A percentile compares a stretch with the other conserved stretches of the same genome.
Evolutionary conservation across 805 yeast species (phyloP).

Genomic region (Starmerella apis): DNA sequence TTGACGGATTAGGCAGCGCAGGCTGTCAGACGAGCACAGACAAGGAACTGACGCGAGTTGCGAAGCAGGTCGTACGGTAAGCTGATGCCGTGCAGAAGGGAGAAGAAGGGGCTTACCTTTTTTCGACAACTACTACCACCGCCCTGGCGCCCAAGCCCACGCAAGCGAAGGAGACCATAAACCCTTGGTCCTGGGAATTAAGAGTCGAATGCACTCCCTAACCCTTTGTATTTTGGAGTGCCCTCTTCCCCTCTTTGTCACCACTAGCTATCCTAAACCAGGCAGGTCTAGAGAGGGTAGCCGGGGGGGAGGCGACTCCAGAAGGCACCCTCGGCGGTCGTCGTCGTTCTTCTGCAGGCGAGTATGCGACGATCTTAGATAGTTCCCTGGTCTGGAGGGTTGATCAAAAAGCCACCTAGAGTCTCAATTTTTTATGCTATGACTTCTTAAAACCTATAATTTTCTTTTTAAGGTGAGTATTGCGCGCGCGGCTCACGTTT

Average conservation of each 20-base stretch:
- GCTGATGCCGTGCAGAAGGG: slow-evolving; percentile 6
- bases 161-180: slow-evolving; percentile 7
- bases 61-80: not conserved
- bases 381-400: not conserved
- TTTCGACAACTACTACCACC: slow-evolving; percentile 6
- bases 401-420: not conserved
- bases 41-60: not conserved
- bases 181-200: slow-evolving; percentile 8
- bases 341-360: not conserved
- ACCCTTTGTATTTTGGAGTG: not conserved
- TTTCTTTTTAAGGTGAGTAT: too few relatives aligned
- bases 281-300: slow-evolving; percentile 1
- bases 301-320: too few relatives aligned
- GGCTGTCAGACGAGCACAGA: slow-evolving; percentile 1
- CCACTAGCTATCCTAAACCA: not conserved
- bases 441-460: too few relatives aligned
- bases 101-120: slow-evolving; percentile 6
- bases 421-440: too few relatives aligned
- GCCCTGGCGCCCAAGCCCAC: slow-evolving; percentile 9
- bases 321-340: not conserved
- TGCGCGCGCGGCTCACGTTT: too few relatives aligned
- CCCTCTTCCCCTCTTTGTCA: not conserved
- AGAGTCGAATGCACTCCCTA: not conserved
- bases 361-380: not conserved
- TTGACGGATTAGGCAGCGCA: not conserved